Percentiles rank a stretch among this genome's conserved stretches.
Evolutionary conservation across 495 filamentous ascomycete genomes (phyloP).

Genomic region (Thozetella sp.): DNA sequence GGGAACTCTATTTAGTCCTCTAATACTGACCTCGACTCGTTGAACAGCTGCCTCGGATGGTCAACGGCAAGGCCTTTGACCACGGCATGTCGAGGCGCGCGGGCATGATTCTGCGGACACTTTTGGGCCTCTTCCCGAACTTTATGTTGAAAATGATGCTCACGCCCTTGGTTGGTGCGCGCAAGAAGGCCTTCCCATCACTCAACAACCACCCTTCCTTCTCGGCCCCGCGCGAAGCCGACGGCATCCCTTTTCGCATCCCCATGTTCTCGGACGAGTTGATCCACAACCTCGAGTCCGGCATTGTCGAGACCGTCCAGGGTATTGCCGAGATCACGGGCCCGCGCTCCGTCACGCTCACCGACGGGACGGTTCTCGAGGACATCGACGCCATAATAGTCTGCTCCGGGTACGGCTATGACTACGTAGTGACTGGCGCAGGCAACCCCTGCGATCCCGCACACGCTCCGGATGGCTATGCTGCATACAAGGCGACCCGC

Average conservation of each 20-base stretch:
- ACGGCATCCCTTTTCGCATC: background rate
- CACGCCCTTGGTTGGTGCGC: background rate
- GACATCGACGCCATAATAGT: conserved; percentile 30
- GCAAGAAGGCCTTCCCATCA: conserved; percentile 11
- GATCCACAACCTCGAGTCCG: background rate
- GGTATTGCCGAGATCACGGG: conserved; percentile 11
- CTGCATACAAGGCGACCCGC: conserved; percentile 2
- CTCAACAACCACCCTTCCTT: conserved; percentile 9
- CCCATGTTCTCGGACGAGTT: conserved; percentile 3
- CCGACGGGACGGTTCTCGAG: conserved; percentile 25
- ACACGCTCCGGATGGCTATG: background rate
- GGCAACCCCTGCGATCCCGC: background rate
- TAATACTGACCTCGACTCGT: background rate
- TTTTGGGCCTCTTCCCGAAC: background rate
- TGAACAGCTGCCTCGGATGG: background rate
- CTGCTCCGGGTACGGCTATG: conserved; percentile 29
- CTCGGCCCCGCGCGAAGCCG: too few species aligned
- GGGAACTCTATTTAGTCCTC: too few species aligned
- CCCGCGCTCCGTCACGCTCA: conserved; percentile 25
- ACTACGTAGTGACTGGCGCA: conserved; percentile 8
- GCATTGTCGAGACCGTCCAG: conserved; percentile 18
- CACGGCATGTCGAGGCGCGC: background rate
- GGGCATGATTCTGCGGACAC: background rate
- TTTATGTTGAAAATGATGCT: background rate
- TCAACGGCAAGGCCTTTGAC: background rate